Evolutionary conservation across 768 basidiomycete species (phyloP), one percentile per base, ranked within the genome.

Genomic region (Exidia glandulosa): DNA sequence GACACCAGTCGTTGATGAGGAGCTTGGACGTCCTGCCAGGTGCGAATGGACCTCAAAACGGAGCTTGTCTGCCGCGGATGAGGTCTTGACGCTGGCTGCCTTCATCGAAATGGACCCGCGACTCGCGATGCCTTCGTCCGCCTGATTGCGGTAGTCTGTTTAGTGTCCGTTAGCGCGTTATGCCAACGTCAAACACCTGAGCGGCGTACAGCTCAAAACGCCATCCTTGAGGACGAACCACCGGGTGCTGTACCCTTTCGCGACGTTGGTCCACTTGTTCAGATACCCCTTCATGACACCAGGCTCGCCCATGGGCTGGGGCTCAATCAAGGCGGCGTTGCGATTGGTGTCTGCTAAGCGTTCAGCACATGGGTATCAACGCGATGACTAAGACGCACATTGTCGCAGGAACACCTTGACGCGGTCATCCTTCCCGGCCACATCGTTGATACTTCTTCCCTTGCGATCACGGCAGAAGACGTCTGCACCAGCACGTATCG

Each of bases 201-300:
- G 23, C 10, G 13, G 47, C 88, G 29, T 68, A 90, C 90, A 93
- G 19, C 88, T 90, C n/a, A 94, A 70, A 29, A 88, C 76, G 0
- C 92, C 94, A 58, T 87, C 81, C 66, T 89, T 86, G 23, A 96
- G 79, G 0, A 95, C 90, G 67, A 97, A 95, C 92, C 93, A 96
- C 1, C 94, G 78, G 0, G 88, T 87, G 61, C 84, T 85, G 69
- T 93, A 95, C 0, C 94, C 94, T 65, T 84, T 86, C 0, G 91
- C 90, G 37, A 96, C 89, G 65, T 96, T 97, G 1, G 87, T 85
- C 68, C 94, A 96, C 70, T 97, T 97, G 71, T 89, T 91, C 23
- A 92, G 74, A 67, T 91, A 91, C 0, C 90, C 91, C 63, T 81
- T 84, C 59, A 90, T 71, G 2, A 77, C 70, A 0, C 87, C 84